Base-by-base conservation (phyloP, 2,329 filamentous ascomycete genomes). In the Teratosphaeria nubilosa region DNA sequence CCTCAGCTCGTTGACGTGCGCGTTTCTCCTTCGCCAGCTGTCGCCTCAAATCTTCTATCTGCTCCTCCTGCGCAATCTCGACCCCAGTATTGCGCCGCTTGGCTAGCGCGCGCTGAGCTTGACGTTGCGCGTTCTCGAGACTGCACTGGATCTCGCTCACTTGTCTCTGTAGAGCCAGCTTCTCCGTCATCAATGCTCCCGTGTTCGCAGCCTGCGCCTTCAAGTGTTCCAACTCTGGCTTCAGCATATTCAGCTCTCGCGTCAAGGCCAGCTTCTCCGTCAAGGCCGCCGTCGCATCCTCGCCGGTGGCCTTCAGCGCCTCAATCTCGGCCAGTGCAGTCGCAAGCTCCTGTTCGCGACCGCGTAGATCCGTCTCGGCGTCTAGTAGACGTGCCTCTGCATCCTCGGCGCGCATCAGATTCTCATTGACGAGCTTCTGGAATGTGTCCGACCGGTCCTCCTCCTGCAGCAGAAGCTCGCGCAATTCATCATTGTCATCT, bases 81-180 rank as follows among this genome's bases (percentile, higher is more conserved):
- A 76, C 75, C 56, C 78, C 76, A 50, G 75, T 81, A 70, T 69
- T 80, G 69, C 70, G 75, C 53, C 75, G 76, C 63, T 80, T 79
- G 1, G 76, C 76, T 5, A 76, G 65, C 3, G 80, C 80, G 55
- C 85, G 82, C 64, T 86, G 82, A 9, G 82, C 77, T 2, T 84
- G 80, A n/a, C 85, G 82, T 71, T 85, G 92, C 70, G 94, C 89
- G 64, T 88, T 89, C 63, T 91, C 89, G 1, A 96, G 79, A 65
- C 95, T 88, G 51, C 90, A 85, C 71, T 95, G 88, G 2, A 91
- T 73, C 1, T 86, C 84, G 67, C 81, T 86, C 30, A 96, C 73
- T 72, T 94, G 88, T 53, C 88, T 85, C 69, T 94, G 86, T 14
- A 96, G 75, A 1, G 86, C 81, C 52, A 92, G 78, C 71, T 95